phyloP scores from a whole-genome alignment of 257 asterid species.

The Vinca minor region DNA sequence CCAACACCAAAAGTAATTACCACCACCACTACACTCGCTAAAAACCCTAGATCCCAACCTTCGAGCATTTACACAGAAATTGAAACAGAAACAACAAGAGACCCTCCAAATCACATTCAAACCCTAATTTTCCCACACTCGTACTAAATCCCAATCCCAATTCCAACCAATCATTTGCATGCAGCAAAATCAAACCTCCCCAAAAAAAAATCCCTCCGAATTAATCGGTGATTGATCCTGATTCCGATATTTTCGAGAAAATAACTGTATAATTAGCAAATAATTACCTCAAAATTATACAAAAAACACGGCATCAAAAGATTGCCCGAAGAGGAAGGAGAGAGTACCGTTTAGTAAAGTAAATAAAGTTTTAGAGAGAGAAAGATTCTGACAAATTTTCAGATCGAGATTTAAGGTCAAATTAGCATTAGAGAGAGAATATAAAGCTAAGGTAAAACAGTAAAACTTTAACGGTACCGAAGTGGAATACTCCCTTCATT shows the following conservation, averaged over 20 bases:
- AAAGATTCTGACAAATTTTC: constrained; percentile 6
- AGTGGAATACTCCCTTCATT: background rate
- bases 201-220: background rate
- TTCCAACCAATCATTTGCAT: background rate
- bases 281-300: background rate
- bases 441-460: background rate
- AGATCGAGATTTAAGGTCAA: constrained; percentile 28
- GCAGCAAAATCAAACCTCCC: constrained; percentile 6
- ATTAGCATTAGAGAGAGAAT: constrained; percentile 8
- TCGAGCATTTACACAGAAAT: constrained; percentile 51
- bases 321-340: constrained; percentile 4
- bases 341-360: constrained; percentile 2
- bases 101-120: constrained; percentile 25
- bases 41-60: constrained; percentile 53
- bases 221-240: background rate
- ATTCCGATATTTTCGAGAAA: constrained; percentile 15
- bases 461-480: background rate
- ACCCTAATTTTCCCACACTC: constrained; percentile 37
- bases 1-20: constrained; percentile 32
- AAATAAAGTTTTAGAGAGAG: constrained; percentile 2
- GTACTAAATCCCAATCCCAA: constrained; percentile 17
- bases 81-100: constrained; percentile 10
- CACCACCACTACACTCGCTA: constrained; percentile 33
- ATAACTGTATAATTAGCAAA: background rate
- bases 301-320: constrained; percentile 4